phyloP scores from a whole-genome alignment of 2,329 filamentous ascomycete species.

The Claviceps sp. region DNA sequence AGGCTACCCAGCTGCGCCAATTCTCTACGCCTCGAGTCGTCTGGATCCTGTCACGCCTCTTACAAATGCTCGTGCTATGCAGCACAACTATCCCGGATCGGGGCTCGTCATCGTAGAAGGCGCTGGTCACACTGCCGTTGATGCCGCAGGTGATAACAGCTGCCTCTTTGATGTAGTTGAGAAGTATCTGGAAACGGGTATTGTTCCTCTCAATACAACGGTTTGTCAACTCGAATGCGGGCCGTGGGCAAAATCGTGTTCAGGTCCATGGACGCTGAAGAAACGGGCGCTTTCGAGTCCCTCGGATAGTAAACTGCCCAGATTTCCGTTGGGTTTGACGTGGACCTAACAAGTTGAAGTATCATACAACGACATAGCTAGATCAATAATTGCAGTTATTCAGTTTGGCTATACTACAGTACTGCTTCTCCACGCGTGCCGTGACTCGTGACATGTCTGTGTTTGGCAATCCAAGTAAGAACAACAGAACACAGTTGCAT shows the following conservation, averaged over 20 bases:
- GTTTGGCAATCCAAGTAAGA: no score
- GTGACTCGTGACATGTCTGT: no score
- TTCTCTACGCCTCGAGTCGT: conserved; percentile 24
- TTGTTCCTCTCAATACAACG: conserved; percentile 12
- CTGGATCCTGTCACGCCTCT: conserved; percentile 29
- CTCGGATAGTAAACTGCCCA: not conserved
- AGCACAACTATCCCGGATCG: conserved; percentile 15
- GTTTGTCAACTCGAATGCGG: conserved; percentile 7
- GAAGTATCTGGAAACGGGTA: conserved; percentile 18
- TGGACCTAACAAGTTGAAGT: not conserved
- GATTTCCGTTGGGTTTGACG: not conserved
- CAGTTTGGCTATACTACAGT: not conserved
- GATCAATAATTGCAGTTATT: not conserved
- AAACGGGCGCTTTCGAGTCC: not conserved
- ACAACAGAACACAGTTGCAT: no score
- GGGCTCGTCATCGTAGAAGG: conserved; percentile 17
- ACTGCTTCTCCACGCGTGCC: no score
- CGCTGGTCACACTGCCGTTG: conserved; percentile 16
- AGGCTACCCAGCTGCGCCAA: conserved; percentile 14
- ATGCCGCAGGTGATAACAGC: conserved; percentile 6
- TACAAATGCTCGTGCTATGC: conserved; percentile 18
- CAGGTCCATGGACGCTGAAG: not conserved
- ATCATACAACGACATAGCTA: not conserved
- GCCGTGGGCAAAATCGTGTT: conserved; percentile 9
- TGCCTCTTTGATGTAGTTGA: conserved; percentile 11